Evolutionary conservation across 2,329 filamentous ascomycete species (phyloP).

Genomic region (Coniochaeta sp.): DNA sequence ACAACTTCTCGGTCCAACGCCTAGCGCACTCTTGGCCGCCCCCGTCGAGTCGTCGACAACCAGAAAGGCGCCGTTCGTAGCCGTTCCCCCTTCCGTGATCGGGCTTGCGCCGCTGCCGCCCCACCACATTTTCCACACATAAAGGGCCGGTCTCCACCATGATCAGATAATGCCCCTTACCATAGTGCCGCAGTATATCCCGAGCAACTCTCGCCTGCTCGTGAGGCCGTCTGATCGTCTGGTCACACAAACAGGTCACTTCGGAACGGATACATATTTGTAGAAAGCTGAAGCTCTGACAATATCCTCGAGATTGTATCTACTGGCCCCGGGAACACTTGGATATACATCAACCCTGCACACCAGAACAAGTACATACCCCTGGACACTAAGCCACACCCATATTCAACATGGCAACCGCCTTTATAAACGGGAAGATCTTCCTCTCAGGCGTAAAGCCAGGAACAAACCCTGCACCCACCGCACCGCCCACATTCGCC

Average conservation of each 20-base stretch:
- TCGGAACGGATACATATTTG: too few relatives aligned
- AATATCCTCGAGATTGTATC: too few relatives aligned
- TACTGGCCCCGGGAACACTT: too few relatives aligned
- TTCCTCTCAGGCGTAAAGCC: constrained; percentile 19
- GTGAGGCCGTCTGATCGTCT: neutral
- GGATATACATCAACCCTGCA: too few relatives aligned
- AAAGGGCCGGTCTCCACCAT: neutral
- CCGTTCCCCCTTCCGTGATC: neutral
- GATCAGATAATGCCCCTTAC: neutral
- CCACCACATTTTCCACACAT: neutral
- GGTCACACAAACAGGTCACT: too few relatives aligned
- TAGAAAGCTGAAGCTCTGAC: too few relatives aligned
- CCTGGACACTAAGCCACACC: neutral
- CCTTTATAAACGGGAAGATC: constrained; percentile 42
- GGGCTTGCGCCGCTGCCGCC: neutral
- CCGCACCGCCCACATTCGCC: constrained; percentile 23
- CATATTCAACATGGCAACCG: constrained; percentile 9
- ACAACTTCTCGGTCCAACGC: neutral
- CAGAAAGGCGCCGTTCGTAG: neutral
- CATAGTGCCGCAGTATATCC: too few relatives aligned
- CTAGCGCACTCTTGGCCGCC: neutral
- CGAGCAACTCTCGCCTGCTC: too few relatives aligned
- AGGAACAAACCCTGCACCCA: constrained; percentile 13
- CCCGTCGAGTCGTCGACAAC: neutral
- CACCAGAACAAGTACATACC: neutral